phyloP scores from a whole-genome alignment of 2,329 filamentous ascomycete genomes.

The Magnaporthiopsis incrustans region DNA sequence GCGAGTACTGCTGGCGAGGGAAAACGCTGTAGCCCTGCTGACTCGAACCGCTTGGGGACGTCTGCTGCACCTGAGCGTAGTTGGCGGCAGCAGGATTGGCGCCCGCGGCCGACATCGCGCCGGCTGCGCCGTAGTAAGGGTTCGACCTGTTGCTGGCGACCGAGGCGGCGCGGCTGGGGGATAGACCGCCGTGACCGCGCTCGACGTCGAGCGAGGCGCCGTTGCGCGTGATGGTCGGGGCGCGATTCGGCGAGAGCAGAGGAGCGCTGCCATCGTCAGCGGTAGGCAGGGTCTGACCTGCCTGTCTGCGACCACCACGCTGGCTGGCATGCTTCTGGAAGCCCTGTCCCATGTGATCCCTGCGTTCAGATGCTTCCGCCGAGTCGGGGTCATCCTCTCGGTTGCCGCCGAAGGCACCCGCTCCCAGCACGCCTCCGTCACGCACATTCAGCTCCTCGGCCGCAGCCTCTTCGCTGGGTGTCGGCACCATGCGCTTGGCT shows the following conservation, averaged over 20 bases:
- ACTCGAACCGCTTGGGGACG: neutral
- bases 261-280: conserved; percentile 17
- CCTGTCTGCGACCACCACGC: conserved; percentile 36
- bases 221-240: neutral
- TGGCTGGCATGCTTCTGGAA: conserved; percentile 33
- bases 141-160: neutral
- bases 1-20: conserved; percentile 4
- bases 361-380: conserved; percentile 26
- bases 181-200: neutral
- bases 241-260: neutral
- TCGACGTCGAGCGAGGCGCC: neutral
- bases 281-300: conserved; percentile 35
- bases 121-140: conserved; percentile 3
- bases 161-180: neutral
- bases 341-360: conserved; percentile 25
- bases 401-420: conserved; percentile 28
- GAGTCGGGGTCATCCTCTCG: conserved; percentile 27
- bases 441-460: conserved; percentile 35
- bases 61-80: neutral
- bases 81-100: neutral
- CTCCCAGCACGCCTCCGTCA: conserved; percentile 21
- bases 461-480: conserved; percentile 33
- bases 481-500: conserved; percentile 56
- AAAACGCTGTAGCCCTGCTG: conserved; percentile 7
- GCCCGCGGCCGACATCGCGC: too few relatives aligned